Conservation (phyloP, 257 asterid genomes). For the Jacaranda mimosifolia region DNA sequence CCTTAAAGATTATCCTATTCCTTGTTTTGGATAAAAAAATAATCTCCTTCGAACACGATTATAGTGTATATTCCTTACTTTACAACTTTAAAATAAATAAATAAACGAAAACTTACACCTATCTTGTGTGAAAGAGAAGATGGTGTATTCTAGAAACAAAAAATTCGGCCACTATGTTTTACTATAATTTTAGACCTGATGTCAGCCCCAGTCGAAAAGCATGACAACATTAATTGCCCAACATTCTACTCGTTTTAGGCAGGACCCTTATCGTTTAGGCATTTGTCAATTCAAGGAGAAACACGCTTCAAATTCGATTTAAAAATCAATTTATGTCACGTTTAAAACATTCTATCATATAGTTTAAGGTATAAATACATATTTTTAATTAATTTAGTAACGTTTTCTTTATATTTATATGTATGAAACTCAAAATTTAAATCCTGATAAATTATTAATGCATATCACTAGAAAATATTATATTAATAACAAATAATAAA, state of each 20-base stretch:
- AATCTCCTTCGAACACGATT: not conserved
- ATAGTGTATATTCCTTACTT: too few relatives aligned
- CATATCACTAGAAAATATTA: too few relatives aligned
- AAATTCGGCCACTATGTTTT: constrained; percentile 36
- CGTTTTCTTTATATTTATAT: too few relatives aligned
- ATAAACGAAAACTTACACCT: too few relatives aligned
- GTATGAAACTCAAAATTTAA: too few relatives aligned
- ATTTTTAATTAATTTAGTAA: too few relatives aligned
- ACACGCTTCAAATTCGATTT: not conserved
- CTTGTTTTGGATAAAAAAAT: not conserved
- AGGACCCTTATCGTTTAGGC: not conserved
- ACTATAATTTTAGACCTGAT: constrained; percentile 6
- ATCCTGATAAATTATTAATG: too few relatives aligned
- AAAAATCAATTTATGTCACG: constrained; percentile 12
- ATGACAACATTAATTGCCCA: not conserved
- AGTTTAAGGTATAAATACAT: too few relatives aligned
- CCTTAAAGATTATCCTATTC: not conserved
- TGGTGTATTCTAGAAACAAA: not conserved
- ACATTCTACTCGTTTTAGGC: not conserved
- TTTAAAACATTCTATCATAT: constrained; percentile 4
- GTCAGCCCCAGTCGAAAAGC: not conserved
- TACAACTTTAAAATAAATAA: too few relatives aligned
- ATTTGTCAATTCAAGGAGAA: constrained; percentile 11
- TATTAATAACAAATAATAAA: too few relatives aligned
- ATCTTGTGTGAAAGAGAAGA: too few relatives aligned